These are phyloP conservation scores for Candida boleticola DNA, from an alignment of 805 yeast genomes.

Conservation along the genomic window DNA sequence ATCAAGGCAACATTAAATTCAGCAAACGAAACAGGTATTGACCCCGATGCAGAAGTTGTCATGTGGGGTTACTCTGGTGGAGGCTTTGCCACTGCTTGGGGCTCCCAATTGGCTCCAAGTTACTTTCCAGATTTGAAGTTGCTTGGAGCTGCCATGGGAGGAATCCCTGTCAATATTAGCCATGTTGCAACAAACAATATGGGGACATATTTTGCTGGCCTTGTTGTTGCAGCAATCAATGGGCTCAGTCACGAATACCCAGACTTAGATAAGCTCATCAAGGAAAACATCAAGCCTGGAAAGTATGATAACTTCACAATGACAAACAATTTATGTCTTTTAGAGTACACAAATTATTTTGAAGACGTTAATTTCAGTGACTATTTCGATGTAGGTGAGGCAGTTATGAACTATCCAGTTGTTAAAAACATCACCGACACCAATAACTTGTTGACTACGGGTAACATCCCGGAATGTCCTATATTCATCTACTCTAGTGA, in stretches of 20 bases:
- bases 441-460: constrained; percentile 1
- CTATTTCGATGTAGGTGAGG: constrained; percentile 7
- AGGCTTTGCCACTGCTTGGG: constrained; percentile 38
- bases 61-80: constrained; percentile 42
- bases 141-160: constrained; percentile 30
- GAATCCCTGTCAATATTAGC: constrained; percentile 23
- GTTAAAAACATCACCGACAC: constrained; percentile 2
- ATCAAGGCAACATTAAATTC: constrained; percentile 24
- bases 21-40: constrained; percentile 16
- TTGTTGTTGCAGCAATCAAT: constrained; percentile 19
- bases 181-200: constrained; percentile 16
- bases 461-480: constrained; percentile 18
- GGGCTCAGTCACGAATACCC: constrained; percentile 27
- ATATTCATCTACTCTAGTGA: constrained; percentile 17
- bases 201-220: constrained; percentile 21
- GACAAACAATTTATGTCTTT: background rate
- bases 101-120: constrained; percentile 28
- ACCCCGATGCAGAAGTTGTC: constrained; percentile 16
- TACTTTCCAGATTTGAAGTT: constrained; percentile 4
- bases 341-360: background rate
- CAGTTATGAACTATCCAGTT: background rate
- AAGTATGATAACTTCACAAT: constrained; percentile 1
- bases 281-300: constrained; percentile 3
- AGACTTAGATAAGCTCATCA: constrained; percentile 10
- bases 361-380: background rate